A percentile compares a stretch with the other conserved stretches of the same genome.
Evolutionary conservation across 1,139 yeast genomes (phyloP).

Genomic region (Kurtzmaniella natalensis): DNA sequence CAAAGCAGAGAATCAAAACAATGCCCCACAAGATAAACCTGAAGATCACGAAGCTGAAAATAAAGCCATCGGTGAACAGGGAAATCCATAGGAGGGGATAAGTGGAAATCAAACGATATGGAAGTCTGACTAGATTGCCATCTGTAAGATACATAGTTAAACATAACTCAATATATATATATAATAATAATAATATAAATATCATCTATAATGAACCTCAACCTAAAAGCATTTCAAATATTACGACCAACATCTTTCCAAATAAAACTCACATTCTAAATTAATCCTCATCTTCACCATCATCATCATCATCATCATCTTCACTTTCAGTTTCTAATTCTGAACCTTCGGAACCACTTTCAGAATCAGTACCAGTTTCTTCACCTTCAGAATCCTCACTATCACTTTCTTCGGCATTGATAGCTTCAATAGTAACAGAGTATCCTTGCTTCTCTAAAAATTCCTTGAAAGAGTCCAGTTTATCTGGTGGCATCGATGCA

Average conservation of each 20-base stretch:
- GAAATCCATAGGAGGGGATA: too few relatives aligned
- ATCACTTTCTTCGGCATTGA: conserved; percentile 22
- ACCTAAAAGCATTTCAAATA: too few relatives aligned
- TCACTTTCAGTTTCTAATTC: conserved; percentile 8
- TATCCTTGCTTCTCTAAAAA: conserved; percentile 58
- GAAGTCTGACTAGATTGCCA: too few relatives aligned
- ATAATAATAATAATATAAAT: too few relatives aligned
- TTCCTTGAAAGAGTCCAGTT: conserved; percentile 41
- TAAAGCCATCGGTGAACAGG: too few relatives aligned
- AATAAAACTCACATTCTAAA: too few relatives aligned
- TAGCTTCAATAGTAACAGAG: conserved; percentile 52
- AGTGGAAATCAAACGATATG: too few relatives aligned
- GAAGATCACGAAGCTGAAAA: conserved; percentile 5
- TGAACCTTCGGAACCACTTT: too few relatives aligned
- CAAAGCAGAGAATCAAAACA: background rate
- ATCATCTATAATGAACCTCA: too few relatives aligned
- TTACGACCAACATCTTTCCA: too few relatives aligned
- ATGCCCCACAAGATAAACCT: background rate
- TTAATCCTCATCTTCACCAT: background rate
- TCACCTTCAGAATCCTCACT: conserved; percentile 17
- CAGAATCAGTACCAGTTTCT: conserved; percentile 19
- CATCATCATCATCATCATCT: conserved; percentile 7
- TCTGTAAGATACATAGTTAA: too few relatives aligned
- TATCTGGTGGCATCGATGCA: conserved; percentile 69
- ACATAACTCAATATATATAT: too few relatives aligned